Evolutionary conservation across 2,329 filamentous ascomycete genomes (phyloP).

Genomic region (Penicillium oxalicum): DNA sequence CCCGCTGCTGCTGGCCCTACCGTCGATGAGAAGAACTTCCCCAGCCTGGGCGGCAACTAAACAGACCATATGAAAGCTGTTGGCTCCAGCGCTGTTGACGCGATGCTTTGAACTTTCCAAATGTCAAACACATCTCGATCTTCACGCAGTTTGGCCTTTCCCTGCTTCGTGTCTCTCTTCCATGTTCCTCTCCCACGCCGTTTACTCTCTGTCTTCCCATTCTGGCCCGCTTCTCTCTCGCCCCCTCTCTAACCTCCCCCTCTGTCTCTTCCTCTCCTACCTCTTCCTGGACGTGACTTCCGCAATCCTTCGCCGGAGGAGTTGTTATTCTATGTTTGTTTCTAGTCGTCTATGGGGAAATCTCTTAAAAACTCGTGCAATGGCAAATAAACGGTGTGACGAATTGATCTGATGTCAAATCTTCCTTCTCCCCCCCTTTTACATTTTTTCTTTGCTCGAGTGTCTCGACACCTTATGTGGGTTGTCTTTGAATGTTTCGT

Average conservation of each 20-base stretch:
- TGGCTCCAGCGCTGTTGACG: conserved; percentile 1
- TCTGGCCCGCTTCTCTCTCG: background rate
- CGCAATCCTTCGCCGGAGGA: background rate
- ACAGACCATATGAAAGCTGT: conserved; percentile 2
- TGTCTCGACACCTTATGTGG: background rate
- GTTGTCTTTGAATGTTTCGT: background rate
- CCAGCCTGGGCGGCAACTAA: conserved; percentile 40
- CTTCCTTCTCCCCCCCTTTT: background rate
- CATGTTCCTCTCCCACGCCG: too few species aligned
- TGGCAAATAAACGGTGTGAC: conserved; percentile 3
- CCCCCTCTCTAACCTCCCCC: conserved; percentile 2
- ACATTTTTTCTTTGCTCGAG: conserved; percentile 1
- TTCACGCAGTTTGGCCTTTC: conserved; percentile 2
- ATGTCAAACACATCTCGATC: background rate
- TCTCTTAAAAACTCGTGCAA: conserved; percentile 1
- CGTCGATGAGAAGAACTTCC: conserved; percentile 45
- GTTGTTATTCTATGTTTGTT: conserved; percentile 1
- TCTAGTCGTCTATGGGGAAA: conserved; percentile 6
- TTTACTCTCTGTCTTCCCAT: background rate
- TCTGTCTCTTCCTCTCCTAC: background rate
- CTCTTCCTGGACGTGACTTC: conserved; percentile 1
- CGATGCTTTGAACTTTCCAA: background rate
- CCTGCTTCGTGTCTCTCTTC: conserved; percentile 1
- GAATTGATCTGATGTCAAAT: conserved; percentile 2
- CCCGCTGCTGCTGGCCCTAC: conserved; percentile 24